Percentiles rank a stretch among this genome's conserved stretches.
phyloP scores from a whole-genome alignment of 345 rosid species.

The Brassica nigra region DNA sequence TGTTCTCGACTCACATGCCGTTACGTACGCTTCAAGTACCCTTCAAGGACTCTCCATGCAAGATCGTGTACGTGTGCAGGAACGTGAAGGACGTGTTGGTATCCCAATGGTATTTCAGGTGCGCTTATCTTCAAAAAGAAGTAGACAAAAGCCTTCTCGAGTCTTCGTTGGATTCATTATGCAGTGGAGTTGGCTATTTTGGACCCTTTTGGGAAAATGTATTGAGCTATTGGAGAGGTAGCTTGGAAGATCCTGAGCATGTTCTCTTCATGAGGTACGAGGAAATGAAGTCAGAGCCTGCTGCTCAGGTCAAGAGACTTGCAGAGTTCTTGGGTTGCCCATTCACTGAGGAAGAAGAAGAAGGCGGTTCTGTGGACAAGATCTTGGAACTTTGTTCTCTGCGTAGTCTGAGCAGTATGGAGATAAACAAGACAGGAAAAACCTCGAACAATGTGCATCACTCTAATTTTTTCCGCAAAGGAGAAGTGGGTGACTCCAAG shows the following conservation, averaged over 20 bases:
- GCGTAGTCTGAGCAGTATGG: slow-evolving; percentile 44
- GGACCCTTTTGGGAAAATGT: slow-evolving; percentile 66
- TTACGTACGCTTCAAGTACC: not conserved
- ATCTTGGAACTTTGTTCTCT: slow-evolving; percentile 53
- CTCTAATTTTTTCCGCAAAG: slow-evolving; percentile 44
- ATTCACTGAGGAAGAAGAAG: slow-evolving; percentile 47
- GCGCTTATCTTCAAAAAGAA: slow-evolving; percentile 31
- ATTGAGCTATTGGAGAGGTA: slow-evolving; percentile 51
- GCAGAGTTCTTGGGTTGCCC: slow-evolving; percentile 49
- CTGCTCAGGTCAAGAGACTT: slow-evolving; percentile 36
- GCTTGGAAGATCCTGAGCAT: slow-evolving; percentile 45
- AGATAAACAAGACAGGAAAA: slow-evolving; percentile 49
- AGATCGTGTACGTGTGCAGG: slow-evolving; percentile 59
- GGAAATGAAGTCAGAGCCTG: slow-evolving; percentile 45
- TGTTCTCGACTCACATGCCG: slow-evolving; percentile 56
- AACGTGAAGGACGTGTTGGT: slow-evolving; percentile 56
- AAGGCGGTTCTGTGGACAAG: slow-evolving; percentile 23
- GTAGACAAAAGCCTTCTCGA: slow-evolving; percentile 23
- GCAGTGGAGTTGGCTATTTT: slow-evolving; percentile 42
- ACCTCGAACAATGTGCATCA: slow-evolving; percentile 22
- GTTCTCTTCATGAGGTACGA: slow-evolving; percentile 57
- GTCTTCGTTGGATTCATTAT: slow-evolving; percentile 44
- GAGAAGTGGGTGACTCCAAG: slow-evolving; percentile 52
- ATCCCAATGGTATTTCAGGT: slow-evolving; percentile 53
- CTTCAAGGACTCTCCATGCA: slow-evolving; percentile 43